A percentile compares a stretch with the other conserved stretches of the same genome.
Conservation (phyloP, 768 basidiomycete genomes). For the Russula olivacea region DNA sequence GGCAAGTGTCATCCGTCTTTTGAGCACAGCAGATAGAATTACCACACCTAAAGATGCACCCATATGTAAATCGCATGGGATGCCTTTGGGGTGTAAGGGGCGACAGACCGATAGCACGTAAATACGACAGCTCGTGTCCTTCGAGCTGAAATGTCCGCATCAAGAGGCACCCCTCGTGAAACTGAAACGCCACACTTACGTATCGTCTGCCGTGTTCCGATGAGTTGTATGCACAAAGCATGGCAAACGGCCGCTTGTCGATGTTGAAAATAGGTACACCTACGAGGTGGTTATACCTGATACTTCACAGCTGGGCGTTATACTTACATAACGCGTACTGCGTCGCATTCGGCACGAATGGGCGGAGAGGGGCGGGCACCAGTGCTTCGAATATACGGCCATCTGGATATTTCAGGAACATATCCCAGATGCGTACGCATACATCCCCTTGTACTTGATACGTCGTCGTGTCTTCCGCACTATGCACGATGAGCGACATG, state of each 20-base stretch:
- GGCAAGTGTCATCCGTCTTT: slow-evolving; percentile 87
- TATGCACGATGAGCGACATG: slow-evolving; percentile 65
- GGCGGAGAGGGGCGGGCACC: slow-evolving; percentile 74
- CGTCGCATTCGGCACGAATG: slow-evolving; percentile 73
- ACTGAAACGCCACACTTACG: slow-evolving; percentile 39
- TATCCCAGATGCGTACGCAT: slow-evolving; percentile 66
- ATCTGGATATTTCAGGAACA: slow-evolving; percentile 75
- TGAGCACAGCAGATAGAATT: slow-evolving; percentile 87
- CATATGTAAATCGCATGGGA: not conserved
- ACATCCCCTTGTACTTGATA: slow-evolving; percentile 62
- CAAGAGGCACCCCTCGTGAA: not conserved
- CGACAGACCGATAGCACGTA: slow-evolving; percentile 74
- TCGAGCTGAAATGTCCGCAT: slow-evolving; percentile 50
- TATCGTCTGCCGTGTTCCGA: slow-evolving; percentile 75
- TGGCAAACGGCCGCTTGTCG: slow-evolving; percentile 85
- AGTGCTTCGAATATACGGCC: slow-evolving; percentile 85
- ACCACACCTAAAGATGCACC: slow-evolving; percentile 57
- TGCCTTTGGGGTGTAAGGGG: not conserved
- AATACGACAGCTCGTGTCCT: slow-evolving; percentile 84
- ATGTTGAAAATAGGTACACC: slow-evolving; percentile 92
- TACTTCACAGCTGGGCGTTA: not conserved
- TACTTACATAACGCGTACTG: slow-evolving; percentile 81
- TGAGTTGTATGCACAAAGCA: slow-evolving; percentile 88
- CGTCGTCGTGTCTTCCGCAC: slow-evolving; percentile 53
- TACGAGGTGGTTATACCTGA: slow-evolving; percentile 29